phyloP scores from a whole-genome alignment of 345 rosid genomes.

The Reutealis trisperma region DNA sequence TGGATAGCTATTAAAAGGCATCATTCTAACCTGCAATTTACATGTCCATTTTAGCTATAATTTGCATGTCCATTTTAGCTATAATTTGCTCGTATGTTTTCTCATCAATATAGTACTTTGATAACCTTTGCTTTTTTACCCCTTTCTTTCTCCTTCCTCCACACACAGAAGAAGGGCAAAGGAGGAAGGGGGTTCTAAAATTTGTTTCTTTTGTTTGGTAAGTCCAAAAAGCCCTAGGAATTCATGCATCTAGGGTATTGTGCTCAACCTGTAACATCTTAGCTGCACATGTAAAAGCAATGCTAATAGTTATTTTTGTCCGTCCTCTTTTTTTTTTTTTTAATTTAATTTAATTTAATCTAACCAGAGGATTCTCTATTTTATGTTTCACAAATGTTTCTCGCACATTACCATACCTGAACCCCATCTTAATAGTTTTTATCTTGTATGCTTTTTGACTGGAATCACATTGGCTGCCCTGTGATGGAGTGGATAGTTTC shows the following conservation, averaged over 20 bases:
- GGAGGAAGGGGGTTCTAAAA: too few relatives aligned
- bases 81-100: not conserved
- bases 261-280: not conserved
- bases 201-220: too few relatives aligned
- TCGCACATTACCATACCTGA: not conserved
- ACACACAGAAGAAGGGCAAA: not conserved
- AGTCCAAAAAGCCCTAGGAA: not conserved
- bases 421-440: constrained; percentile 10
- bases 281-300: not conserved
- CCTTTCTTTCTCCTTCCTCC: not conserved
- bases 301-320: not conserved
- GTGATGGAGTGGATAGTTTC: not conserved
- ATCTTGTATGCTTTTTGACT: constrained; percentile 8
- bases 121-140: constrained; percentile 1
- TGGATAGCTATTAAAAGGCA: not conserved
- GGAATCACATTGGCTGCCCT: constrained; percentile 12
- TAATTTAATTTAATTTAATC: not conserved
- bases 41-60: constrained; percentile 1
- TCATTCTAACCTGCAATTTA: not conserved
- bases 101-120: not conserved
- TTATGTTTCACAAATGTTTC: not conserved
- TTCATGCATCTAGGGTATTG: not conserved
- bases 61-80: not conserved
- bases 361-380: constrained; percentile 4
- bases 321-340: not conserved